Evolutionary conservation across 1,139 yeast species (phyloP).

Genomic region (Saccharomyces hybrid): DNA sequence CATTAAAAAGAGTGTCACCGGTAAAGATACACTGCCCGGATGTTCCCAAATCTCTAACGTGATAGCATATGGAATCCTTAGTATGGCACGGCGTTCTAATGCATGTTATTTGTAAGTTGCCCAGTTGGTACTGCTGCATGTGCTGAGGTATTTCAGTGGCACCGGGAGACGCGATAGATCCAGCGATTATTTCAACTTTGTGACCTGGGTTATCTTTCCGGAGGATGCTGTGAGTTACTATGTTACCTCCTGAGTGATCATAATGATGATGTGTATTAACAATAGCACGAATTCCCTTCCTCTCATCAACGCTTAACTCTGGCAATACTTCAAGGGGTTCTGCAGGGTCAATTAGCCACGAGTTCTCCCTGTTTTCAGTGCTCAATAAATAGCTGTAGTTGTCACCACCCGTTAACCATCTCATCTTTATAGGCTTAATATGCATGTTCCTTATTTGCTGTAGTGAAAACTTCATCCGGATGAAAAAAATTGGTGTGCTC

Average conservation of each 20-base stretch:
- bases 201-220: constrained; percentile 34
- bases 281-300: constrained; percentile 52
- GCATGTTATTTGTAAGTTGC: constrained; percentile 56
- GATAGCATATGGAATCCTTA: constrained; percentile 88
- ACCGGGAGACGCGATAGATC: constrained; percentile 37
- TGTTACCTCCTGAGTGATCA: constrained; percentile 91
- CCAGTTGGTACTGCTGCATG: constrained; percentile 36
- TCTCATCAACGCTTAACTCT: constrained; percentile 32
- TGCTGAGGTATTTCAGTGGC: constrained; percentile 32
- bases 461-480: not conserved
- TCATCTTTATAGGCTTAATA: constrained; percentile 74
- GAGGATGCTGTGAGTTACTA: constrained; percentile 32
- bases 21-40: constrained; percentile 74
- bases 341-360: constrained; percentile 92
- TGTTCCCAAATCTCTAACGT: constrained; percentile 53
- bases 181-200: constrained; percentile 64
- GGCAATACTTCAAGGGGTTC: constrained; percentile 56
- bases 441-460: constrained; percentile 54
- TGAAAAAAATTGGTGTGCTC: not conserved
- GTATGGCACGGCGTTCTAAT: constrained; percentile 97
- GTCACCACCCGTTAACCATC: constrained; percentile 85
- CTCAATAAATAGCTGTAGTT: constrained; percentile 77
- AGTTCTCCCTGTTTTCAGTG: constrained; percentile 57
- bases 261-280: constrained; percentile 94
- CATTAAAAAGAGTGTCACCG: constrained; percentile 88